A percentile compares a stretch with the other conserved stretches of the same genome.
These are phyloP conservation scores for Fusarium fracticaudum DNA, from an alignment of 2,329 filamentous ascomycete genomes.

Conservation along the genomic window DNA sequence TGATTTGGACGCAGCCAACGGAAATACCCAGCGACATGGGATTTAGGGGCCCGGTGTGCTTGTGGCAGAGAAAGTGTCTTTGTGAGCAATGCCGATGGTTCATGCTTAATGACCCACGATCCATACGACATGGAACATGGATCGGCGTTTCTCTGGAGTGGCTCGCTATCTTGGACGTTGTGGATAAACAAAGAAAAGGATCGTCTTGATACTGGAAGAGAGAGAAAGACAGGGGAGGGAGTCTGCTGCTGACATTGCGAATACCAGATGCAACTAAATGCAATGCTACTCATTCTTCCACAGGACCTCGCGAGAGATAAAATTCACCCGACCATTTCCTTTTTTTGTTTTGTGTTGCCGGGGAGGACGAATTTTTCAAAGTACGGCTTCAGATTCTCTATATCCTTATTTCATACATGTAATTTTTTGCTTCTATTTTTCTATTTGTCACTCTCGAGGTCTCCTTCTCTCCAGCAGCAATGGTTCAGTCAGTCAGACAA, in stretches of 20 bases:
- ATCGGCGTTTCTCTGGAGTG: conserved; percentile 40
- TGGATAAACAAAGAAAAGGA: conserved; percentile 40
- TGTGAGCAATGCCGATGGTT: conserved; percentile 33
- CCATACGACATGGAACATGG: conserved; percentile 37
- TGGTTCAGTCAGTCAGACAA: conserved; percentile 45
- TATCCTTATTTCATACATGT: conserved; percentile 46
- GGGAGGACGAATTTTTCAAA: conserved; percentile 42
- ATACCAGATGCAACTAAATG: conserved; percentile 12
- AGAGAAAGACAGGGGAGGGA: conserved; percentile 37
- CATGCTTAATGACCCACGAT: conserved; percentile 40
- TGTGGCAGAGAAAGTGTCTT: conserved; percentile 28
- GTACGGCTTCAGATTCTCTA: conserved; percentile 42
- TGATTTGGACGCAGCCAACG: conserved; percentile 37
- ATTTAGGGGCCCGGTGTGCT: conserved; percentile 24
- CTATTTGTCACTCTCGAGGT: conserved; percentile 37
- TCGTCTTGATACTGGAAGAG: conserved; percentile 36
- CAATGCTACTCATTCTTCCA: conserved; percentile 21
- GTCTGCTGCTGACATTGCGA: conserved; percentile 23
- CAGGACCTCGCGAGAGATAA: conserved; percentile 41
- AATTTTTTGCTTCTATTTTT: conserved; percentile 38
- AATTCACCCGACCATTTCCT: conserved; percentile 33
- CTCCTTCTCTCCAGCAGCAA: conserved; percentile 42
- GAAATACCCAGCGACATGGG: conserved; percentile 36
- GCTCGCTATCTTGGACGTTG: conserved; percentile 38
- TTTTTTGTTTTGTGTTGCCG: conserved; percentile 36